Conservation (phyloP, 257 asterid species). For the Perilla frutescens region DNA sequence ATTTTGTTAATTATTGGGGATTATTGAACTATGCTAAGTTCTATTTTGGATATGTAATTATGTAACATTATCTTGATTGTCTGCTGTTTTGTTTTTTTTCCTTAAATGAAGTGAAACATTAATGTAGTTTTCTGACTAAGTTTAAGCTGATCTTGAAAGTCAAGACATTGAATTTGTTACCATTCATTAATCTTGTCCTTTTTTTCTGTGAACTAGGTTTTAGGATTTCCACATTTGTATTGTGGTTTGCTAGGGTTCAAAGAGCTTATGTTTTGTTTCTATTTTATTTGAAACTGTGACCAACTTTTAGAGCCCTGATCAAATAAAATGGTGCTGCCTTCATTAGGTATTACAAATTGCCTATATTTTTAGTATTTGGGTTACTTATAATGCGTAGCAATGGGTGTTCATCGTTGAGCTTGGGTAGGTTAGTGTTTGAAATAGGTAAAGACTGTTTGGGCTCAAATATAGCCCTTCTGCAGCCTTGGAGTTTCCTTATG, state of each 20-base stretch:
- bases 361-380: not conserved
- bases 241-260: not conserved
- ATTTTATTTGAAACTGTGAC: not conserved
- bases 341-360: not conserved
- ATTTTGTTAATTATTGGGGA: not conserved
- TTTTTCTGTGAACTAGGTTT: not conserved
- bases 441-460: not conserved
- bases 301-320: not conserved
- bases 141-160: not conserved
- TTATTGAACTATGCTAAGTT: not conserved
- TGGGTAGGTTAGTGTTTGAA: not conserved
- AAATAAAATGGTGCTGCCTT: conserved; percentile 15
- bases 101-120: not conserved
- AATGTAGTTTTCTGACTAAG: not conserved
- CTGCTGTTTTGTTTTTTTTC: not conserved
- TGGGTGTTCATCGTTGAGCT: not conserved
- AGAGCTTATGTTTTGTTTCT: not conserved
- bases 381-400: not conserved
- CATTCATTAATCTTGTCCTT: not conserved
- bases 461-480: not conserved
- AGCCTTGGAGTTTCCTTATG: not conserved
- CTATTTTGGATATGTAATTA: no score
- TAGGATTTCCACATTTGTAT: not conserved
- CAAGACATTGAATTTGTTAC: not conserved
- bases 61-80: not conserved